A percentile compares a stretch with the other conserved stretches of the same genome.
phyloP scores from a whole-genome alignment of 805 yeast species.

The Cephaloascus albidus region DNA sequence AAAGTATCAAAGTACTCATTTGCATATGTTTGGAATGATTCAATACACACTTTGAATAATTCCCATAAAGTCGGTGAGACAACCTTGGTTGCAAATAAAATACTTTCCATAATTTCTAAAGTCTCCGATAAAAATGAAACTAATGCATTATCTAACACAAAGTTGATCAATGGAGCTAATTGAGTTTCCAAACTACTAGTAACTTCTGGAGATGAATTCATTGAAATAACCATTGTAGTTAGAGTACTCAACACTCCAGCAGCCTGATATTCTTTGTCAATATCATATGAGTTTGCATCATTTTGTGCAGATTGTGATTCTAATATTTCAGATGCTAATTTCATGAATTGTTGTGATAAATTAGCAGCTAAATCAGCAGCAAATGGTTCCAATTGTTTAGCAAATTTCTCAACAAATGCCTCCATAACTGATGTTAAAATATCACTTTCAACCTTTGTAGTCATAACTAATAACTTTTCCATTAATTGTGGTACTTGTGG shows the following conservation, averaged over 20 bases:
- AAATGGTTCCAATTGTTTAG: conserved; percentile 25
- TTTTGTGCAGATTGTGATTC: conserved; percentile 34
- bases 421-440: conserved; percentile 35
- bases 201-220: conserved; percentile 29
- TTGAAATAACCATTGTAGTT: conserved; percentile 30
- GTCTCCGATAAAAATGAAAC: conserved; percentile 25
- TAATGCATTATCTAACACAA: conserved; percentile 29
- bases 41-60: conserved; percentile 35
- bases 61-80: conserved; percentile 48
- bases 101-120: conserved; percentile 40
- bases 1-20: conserved; percentile 48
- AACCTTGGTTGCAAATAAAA: conserved; percentile 40
- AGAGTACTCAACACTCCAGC: conserved; percentile 31
- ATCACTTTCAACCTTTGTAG: conserved; percentile 33
- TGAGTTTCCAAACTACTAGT: conserved; percentile 21
- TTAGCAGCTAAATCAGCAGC: conserved; percentile 23
- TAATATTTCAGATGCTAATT: conserved; percentile 20
- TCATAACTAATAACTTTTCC: conserved; percentile 32
- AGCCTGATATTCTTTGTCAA: conserved; percentile 22
- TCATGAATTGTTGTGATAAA: conserved; percentile 15
- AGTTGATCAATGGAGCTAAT: conserved; percentile 23
- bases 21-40: conserved; percentile 51
- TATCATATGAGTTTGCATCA: conserved; percentile 20
- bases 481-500: conserved; percentile 35
- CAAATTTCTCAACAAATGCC: conserved; percentile 32